phyloP scores from a whole-genome alignment of 768 basidiomycete species.

The Amanita brunnescens region DNA sequence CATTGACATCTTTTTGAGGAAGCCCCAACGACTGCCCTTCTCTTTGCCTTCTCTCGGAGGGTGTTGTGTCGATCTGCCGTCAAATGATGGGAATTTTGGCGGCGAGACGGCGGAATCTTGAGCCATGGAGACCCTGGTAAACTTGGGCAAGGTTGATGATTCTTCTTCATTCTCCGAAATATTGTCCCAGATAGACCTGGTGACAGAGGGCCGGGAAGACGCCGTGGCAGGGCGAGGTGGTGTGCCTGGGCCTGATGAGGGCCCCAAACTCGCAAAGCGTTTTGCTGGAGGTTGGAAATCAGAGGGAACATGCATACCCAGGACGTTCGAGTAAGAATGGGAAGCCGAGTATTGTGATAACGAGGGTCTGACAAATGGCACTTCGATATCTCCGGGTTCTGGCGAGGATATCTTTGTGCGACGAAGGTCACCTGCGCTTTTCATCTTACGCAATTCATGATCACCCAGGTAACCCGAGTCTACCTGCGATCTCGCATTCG shows the following conservation, averaged over 20 bases:
- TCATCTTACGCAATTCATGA: slow-evolving; percentile 72
- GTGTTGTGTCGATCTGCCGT: slow-evolving; percentile 16
- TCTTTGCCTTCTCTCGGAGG: slow-evolving; percentile 36
- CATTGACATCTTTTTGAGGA: slow-evolving; percentile 98
- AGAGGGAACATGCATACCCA: slow-evolving; percentile 29
- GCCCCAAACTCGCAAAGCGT: slow-evolving; percentile 65
- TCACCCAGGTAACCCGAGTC: slow-evolving; percentile 38
- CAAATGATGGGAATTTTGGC: slow-evolving; percentile 10
- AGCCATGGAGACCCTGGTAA: slow-evolving; percentile 14
- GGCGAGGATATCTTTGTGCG: slow-evolving; percentile 28
- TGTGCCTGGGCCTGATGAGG: slow-evolving; percentile 31
- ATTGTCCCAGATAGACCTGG: slow-evolving; percentile 46
- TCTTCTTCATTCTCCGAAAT: slow-evolving; percentile 23
- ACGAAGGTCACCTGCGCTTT: slow-evolving; percentile 77
- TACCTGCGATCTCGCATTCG: slow-evolving; percentile 20
- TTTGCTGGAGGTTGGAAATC: slow-evolving; percentile 32
- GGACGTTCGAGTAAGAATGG: slow-evolving; percentile 62
- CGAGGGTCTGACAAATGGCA: slow-evolving; percentile 26
- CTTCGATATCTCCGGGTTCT: slow-evolving; percentile 20
- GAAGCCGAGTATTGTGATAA: slow-evolving; percentile 49
- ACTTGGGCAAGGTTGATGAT: slow-evolving; percentile 6
- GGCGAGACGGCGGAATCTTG: slow-evolving; percentile 9
- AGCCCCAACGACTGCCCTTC: slow-evolving; percentile 82
- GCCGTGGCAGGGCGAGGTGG: slow-evolving; percentile 28
- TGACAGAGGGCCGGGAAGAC: slow-evolving; percentile 26